Evolutionary conservation across 2,329 filamentous ascomycete genomes (phyloP), one percentile per base, ranked within the genome.

Genomic region (Cadophora sp.): DNA sequence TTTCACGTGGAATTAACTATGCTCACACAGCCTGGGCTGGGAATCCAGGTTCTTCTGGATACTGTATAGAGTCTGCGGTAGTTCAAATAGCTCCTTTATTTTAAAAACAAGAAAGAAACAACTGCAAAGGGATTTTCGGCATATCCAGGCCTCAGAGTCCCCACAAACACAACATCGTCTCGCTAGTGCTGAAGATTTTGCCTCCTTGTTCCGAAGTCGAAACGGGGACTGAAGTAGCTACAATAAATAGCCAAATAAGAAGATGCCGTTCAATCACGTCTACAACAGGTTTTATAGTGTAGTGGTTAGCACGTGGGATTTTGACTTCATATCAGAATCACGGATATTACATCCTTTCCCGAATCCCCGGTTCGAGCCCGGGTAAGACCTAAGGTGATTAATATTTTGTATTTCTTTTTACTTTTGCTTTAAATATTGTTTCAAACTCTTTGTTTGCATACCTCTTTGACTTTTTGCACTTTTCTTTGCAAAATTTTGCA

Each of bases 271-370:
- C 22, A 20, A 36, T 39, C 53, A 39, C 30, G 53, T 0, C 0
- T 36, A 14, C 5, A 41, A 41, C 5, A n/a, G 53, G 53, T 56
- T 56, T 30, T 58, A 43, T 58, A 58, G 55, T 58, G 55, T 58
- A 58, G 55, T 24, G 55, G 55, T 58, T 58, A 58, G 55, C 55
- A 58, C 55, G 55, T 39, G 55, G 55, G 33, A 58, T 58, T 58
- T 58, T 58, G 55, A 58, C 50, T 43, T 9, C 20, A 27, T 43
- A 41, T 58, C 55, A 58, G 20, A 58, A 58, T 58, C 55, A 41
- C 20, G 55, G n/a, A 20, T 36, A 39, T 36, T 18, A 36, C 6
- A 36, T 56, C 27, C 36, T 18, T 58, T 58, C 33, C 55, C 36
- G 55, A 58, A 41, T 58, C 55, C 55, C 55, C 33, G 55, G 55